These are phyloP conservation scores for Pseudonectria buxi DNA, from an alignment of 2,329 filamentous ascomycete species.

Conservation along the genomic window DNA sequence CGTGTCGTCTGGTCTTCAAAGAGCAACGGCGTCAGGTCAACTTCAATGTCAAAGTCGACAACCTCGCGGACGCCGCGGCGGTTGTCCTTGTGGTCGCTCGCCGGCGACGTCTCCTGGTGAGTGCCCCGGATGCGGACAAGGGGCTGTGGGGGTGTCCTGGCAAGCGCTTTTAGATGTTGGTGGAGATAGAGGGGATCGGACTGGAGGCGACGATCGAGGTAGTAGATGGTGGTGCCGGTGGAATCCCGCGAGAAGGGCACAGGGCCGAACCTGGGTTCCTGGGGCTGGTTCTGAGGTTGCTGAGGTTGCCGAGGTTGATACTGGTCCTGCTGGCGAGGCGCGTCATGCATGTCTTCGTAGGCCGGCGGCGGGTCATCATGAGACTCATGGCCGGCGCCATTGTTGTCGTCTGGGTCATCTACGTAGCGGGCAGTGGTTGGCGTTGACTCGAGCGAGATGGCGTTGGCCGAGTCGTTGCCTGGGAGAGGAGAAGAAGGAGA, in stretches of 20 bases:
- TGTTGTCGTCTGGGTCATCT: constrained; percentile 8
- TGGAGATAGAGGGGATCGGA: constrained; percentile 37
- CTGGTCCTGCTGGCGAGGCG: constrained; percentile 8
- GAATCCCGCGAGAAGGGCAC: constrained; percentile 24
- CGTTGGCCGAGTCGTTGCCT: constrained; percentile 7
- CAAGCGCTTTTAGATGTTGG: constrained; percentile 36
- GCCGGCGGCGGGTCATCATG: constrained; percentile 13
- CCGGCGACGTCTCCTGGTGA: constrained; percentile 40
- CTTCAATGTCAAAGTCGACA: constrained; percentile 52
- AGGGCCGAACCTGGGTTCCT: constrained; percentile 15
- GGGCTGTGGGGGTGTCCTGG: constrained; percentile 45
- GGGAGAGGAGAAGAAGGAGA: constrained; percentile 9
- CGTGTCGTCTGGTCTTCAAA: constrained; percentile 37
- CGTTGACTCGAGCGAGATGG: constrained; percentile 10
- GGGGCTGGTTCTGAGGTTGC: neutral
- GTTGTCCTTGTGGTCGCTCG: constrained; percentile 40
- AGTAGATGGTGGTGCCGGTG: constrained; percentile 32
- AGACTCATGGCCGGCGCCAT: neutral
- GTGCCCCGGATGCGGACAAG: constrained; percentile 46
- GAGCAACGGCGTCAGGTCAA: constrained; percentile 55
- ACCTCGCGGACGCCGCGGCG: constrained; percentile 38
- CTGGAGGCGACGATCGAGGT: constrained; percentile 40
- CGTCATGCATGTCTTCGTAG: constrained; percentile 15
- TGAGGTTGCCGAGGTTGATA: neutral
- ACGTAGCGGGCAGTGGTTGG: constrained; percentile 20